A percentile compares a stretch with the other conserved stretches of the same genome.
phyloP scores from a whole-genome alignment of 768 basidiomycete genomes.

The Ephemerocybe angulata region DNA sequence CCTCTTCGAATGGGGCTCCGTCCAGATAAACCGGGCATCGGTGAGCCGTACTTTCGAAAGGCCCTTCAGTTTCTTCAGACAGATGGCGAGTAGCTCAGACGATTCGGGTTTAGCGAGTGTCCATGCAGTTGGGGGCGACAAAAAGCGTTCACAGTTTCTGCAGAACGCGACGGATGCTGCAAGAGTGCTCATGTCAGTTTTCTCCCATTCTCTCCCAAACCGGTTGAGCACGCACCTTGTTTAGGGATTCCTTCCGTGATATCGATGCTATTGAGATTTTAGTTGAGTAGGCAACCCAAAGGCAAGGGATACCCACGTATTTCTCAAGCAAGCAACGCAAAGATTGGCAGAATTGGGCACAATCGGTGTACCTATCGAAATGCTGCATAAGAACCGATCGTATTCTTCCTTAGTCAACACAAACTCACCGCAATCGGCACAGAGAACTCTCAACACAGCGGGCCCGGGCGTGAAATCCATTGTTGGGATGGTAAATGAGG shows the following conservation, averaged over 20 bases:
- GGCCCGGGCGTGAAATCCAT: slow-evolving; percentile 83
- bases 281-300: neutral
- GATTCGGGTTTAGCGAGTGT: slow-evolving; percentile 84
- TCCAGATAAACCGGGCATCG: slow-evolving; percentile 99
- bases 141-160: slow-evolving; percentile 93
- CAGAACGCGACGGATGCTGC: slow-evolving; percentile 88
- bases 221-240: slow-evolving; percentile 53
- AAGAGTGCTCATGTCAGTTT: slow-evolving; percentile 5
- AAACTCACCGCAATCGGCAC: slow-evolving; percentile 78
- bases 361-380: slow-evolving; percentile 66
- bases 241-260: slow-evolving; percentile 98
- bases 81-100: slow-evolving; percentile 88
- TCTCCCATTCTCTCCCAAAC: neutral
- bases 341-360: slow-evolving; percentile 91
- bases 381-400: neutral
- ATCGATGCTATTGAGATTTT: slow-evolving; percentile 60
- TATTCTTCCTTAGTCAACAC: neutral
- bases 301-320: slow-evolving; percentile 54
- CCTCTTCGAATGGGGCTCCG: slow-evolving; percentile 95
- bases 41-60: slow-evolving; percentile 91
- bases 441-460: slow-evolving; percentile 78
- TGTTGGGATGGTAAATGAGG: neutral
- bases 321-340: slow-evolving; percentile 84
- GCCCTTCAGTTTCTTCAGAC: slow-evolving; percentile 92
- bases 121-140: slow-evolving; percentile 89